phyloP scores from a whole-genome alignment of 2,329 filamentous ascomycete genomes.

The Nemania sp. region DNA sequence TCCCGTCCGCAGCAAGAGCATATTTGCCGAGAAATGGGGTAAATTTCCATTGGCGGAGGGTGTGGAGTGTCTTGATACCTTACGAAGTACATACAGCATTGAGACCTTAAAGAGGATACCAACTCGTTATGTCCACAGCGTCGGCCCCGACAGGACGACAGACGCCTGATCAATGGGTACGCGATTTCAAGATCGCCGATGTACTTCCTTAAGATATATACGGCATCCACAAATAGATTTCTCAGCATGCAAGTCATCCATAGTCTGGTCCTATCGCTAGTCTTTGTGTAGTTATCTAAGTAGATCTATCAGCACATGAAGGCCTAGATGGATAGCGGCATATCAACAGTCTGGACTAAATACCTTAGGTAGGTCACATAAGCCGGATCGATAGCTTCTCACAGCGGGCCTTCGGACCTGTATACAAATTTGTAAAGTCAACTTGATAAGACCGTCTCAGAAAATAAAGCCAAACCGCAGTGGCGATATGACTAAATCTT shows the following conservation, averaged over 20 bases:
- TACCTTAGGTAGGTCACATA: no score
- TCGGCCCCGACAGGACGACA: not conserved
- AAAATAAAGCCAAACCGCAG: no score
- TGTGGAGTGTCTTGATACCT: constrained; percentile 12
- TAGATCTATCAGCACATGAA: not conserved
- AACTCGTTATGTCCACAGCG: constrained; percentile 4
- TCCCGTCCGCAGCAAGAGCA: constrained; percentile 3
- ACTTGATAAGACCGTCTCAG: no score
- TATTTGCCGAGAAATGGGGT: constrained; percentile 3
- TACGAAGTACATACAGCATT: no score
- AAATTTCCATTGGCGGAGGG: not conserved
- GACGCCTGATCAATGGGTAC: not conserved
- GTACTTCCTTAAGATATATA: not conserved
- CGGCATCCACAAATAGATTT: not conserved
- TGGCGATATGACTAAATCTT: no score
- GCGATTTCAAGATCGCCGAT: constrained; percentile 2
- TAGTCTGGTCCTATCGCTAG: not conserved
- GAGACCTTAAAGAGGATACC: not conserved
- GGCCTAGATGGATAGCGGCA: not conserved
- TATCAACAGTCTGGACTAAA: not conserved
- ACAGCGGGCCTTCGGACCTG: no score
- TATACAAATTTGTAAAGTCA: no score
- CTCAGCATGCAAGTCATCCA: constrained; percentile 8
- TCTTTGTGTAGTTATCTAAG: not conserved
- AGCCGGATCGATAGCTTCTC: no score